Base-by-base conservation (phyloP, 371 early-diverging fungal genomes). In the Zancudomyces culisetae region DNA sequence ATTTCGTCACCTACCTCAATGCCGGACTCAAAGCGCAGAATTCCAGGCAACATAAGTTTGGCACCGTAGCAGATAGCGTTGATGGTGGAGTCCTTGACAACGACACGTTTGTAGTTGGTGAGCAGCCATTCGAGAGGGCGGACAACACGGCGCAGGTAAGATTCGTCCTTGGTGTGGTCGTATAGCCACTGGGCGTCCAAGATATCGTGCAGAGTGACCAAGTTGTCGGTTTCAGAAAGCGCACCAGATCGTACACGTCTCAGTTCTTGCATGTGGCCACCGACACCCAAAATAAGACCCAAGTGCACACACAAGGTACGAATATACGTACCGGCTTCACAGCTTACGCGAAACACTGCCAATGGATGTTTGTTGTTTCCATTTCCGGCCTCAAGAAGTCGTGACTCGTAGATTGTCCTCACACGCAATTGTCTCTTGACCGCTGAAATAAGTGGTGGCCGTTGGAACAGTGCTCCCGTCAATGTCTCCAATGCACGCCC, bases 301-400 rank as follows among this genome's bases (percentile, higher is more conserved):
- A 99, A 72, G 70, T 99, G 99, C 27, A 93, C 95, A 71, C 99
- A 99, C 43, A 99, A 76, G 12, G 99, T 98, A 76, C 99, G 85
- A 69, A 99, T 96, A 70, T 99, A 99, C 19, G 99, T 98, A 57
- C 99, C 99, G 52, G 99, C 99, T 76, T 99, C 99, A 70, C 99
- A 99, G 55, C 79, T 78, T 26, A 90, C 98, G 87, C 91, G 90
- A 76, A 99, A 98, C 30, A 98, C 88, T 54, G 83, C 96, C 62
- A 94, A 70, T 58, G 92, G 87, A 48, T 91, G 82, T 56, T 92
- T 87, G 61, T 92, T 90, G 6, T 15, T 35, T 15, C 15, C 10
- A 15, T 15, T 35, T 71, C 93, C 89, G 58, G 91, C 95, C 72
- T 99, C 99, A 35, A 94, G 56, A 58, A 98, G 73, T 71, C 95